Conservation (phyloP, 176 grass and related monocot genomes). For the Oryza brachyantha region DNA sequence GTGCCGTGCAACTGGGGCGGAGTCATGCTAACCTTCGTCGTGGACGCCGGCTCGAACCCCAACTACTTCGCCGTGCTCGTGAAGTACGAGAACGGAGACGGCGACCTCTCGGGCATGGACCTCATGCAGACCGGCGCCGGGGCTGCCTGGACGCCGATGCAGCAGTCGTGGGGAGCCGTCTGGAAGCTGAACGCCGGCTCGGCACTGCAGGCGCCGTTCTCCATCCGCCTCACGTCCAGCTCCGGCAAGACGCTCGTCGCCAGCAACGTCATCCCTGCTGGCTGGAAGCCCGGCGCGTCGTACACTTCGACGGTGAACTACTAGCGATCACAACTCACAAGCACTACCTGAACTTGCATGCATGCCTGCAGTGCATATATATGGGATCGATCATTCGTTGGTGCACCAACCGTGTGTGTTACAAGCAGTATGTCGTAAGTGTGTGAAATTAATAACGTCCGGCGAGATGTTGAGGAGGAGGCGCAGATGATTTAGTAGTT, state of each 20-base stretch:
- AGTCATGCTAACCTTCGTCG: slow-evolving; percentile 43
- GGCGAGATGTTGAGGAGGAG: slow-evolving; percentile 16
- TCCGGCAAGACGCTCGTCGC: slow-evolving; percentile 41
- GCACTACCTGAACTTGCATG: background rate
- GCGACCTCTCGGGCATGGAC: slow-evolving; percentile 46
- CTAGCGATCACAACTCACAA: background rate
- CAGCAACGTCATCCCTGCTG: slow-evolving; percentile 32
- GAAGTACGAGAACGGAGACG: slow-evolving; percentile 54
- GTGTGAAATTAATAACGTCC: slow-evolving; percentile 35
- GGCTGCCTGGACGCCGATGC: slow-evolving; percentile 27
- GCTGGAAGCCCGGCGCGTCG: slow-evolving; percentile 26
- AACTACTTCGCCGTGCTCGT: slow-evolving; percentile 61
- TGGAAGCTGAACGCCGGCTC: slow-evolving; percentile 34
- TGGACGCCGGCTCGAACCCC: slow-evolving; percentile 63
- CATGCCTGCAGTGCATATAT: background rate
- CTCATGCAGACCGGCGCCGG: slow-evolving; percentile 34
- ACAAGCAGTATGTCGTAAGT: background rate
- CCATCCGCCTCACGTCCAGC: slow-evolving; percentile 38
- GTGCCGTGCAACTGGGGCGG: slow-evolving; percentile 60
- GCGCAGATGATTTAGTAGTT: slow-evolving; percentile 12
- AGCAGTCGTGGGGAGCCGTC: slow-evolving; percentile 54
- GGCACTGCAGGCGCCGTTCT: slow-evolving; percentile 38
- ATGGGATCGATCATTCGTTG: background rate
- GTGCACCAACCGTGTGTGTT: background rate
- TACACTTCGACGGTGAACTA: slow-evolving; percentile 39